Base-by-base conservation (phyloP, 306 rosid species). In the Quercus glauca region DNA sequence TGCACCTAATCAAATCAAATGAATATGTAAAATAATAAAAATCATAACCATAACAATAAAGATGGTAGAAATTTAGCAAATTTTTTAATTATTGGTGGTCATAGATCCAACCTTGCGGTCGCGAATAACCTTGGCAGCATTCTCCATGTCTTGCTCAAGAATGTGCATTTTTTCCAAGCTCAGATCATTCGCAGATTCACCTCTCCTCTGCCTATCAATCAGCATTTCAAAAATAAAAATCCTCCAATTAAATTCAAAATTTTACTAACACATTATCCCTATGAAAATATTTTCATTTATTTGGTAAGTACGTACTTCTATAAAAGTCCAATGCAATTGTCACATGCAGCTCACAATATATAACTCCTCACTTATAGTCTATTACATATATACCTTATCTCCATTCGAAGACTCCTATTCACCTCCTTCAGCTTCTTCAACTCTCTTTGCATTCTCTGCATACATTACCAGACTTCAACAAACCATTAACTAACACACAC, bases 371-470 rank as follows among this genome's bases (percentile, higher is more conserved):
- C 26, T 18, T 11, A 5, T 67, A 67, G 13, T 10, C 31, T 41
- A 37, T 14, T 82, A 41, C 45, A 41, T 41, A 8, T 8, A 41
- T 41, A 91, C 98, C 91, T 89, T 80, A 91, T 95, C 86, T 95
- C 92, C 83, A 53, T 85, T 10, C 84, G 91, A 52, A 95, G 93
- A 86, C 80, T 90, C 82, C 88, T 45, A 45, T 92, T 92, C 3
- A 83, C 89, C 28, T 95, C 97, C 23, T 86, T 84, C 23, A 87
- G 86, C 83, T 84, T 86, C 89, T 73, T 89, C 85, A 90, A 82
- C 28, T 69, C 82, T 53, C 92, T 90, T 83, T 91, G 95, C 98
- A 92, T 92, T 83, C 63, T 87, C 97, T 92, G 83, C 60, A 51
- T 37, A 35, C 69, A 71, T 76, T 6, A 67, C 17, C 52, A 83